Evolutionary conservation across 371 early-diverging fungal species (phyloP), one percentile per base, ranked within the genome.

Genomic region (Mortierella sp.): DNA sequence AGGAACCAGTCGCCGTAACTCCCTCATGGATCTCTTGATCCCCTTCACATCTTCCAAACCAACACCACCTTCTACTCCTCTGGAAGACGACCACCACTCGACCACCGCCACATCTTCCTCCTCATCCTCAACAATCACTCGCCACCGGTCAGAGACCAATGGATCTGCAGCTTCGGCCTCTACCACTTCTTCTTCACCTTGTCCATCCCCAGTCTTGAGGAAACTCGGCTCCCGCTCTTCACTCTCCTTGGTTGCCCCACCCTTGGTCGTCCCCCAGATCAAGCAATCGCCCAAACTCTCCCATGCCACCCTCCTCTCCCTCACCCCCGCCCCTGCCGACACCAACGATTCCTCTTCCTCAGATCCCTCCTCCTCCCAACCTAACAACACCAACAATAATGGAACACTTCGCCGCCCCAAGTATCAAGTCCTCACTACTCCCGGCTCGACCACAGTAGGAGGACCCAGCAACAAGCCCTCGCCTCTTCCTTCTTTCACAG

Each of bases 191-290:
- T 68, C 65, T 10, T 72, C 72, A 4, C 24, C 46, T 21, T 72
- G 72, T n/a, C 35, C 72, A 18, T 72, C 72, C 10, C 72, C 72
- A 27, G 38, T 72, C 11, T 49, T 72, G 21, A 72, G 38, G 35
- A 72, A 49, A 12, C 46, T 72, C 32, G 35, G 51, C 14, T 72
- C 72, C 29, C 72, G 46, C 1, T 12, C 72, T 18, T 72, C 72
- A 21, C 29, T 72, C n/a, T 48, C 72, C 4, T 6, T 38, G 3
- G 21, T 51, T 4, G 72, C 72, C 1, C 51, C 51, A 21, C 51
- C 72, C 12, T 49, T 68, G 43, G 68, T 68, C 41, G 24, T 68
- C 4, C 68, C 68, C 43, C 68, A 68, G 2, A 24, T 68, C 11
- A 68, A 68, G 43, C 68, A 38, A 48, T 32, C 72, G 24, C 72